Conservation (phyloP, 2,329 filamentous ascomycete genomes). For the Camillea tinctor region DNA sequence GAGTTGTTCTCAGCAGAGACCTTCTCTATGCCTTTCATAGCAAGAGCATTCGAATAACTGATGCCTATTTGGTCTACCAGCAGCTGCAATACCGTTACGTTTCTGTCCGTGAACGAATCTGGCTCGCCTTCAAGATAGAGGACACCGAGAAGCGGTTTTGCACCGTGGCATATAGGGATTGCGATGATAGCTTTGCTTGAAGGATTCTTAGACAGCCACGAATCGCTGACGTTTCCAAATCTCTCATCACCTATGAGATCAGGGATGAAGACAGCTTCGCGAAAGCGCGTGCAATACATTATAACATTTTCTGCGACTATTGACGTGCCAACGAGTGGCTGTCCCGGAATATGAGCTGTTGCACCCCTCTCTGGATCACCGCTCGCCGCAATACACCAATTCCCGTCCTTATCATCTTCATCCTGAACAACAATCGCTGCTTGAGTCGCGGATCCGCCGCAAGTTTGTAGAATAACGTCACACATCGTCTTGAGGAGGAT, state of each 20-base stretch:
- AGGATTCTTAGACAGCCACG: conserved; percentile 67
- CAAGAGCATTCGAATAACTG: conserved; percentile 66
- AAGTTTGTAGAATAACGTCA: conserved; percentile 76
- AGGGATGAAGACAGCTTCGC: conserved; percentile 71
- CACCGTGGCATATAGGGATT: conserved; percentile 74
- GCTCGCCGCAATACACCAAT: conserved; percentile 72
- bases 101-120: conserved; percentile 74
- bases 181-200: conserved; percentile 73
- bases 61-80: conserved; percentile 78
- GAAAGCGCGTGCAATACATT: conserved; percentile 73
- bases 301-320: conserved; percentile 75
- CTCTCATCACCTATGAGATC: conserved; percentile 74
- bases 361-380: conserved; percentile 70
- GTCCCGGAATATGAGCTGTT: conserved; percentile 62
- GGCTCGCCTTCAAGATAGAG: conserved; percentile 74
- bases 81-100: conserved; percentile 64
- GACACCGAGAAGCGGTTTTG: conserved; percentile 68
- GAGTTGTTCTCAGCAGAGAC: conserved; percentile 75
- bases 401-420: conserved; percentile 52
- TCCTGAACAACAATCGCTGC: conserved; percentile 75
- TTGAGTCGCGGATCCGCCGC: conserved; percentile 66
- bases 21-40: conserved; percentile 70
- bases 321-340: conserved; percentile 63
- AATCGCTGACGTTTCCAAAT: conserved; percentile 71
- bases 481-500: conserved; percentile 78